Evolutionary conservation across 306 rosid genomes (phyloP), one percentile per base, ranked within the genome.

Genomic region (Cucurbita ficifolia): DNA sequence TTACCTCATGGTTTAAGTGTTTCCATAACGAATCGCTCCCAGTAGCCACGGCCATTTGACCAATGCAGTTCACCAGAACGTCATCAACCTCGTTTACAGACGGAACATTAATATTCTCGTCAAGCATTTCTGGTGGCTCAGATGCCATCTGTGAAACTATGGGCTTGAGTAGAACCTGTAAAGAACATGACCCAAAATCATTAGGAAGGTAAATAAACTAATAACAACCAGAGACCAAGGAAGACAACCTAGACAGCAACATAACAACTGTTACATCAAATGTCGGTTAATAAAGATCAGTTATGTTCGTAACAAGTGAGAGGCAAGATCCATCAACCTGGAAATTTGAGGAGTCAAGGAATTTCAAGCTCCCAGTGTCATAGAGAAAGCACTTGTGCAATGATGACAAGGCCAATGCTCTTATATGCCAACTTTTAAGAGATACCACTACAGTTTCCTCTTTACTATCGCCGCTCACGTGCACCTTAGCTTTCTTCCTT

Each of bases 21-120:
- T 94, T 87, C 98, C 98, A 94, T 76, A 90, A 58, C 64, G 90
- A 88, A 81, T 94, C 98, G 54, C 79, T 85, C 75, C 96, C 96
- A 12, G 97, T 96, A 67, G 98, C 83, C 63, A 94, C 92, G 0
- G 98, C 98, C 98, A 94, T 89, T 75, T 94, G 98, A 68, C 96
- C 98, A 1, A 90, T 68, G 81, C 98, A 90, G 33, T 68, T 53
- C 72, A 90, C 97, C 70, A 94, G 74, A 42, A 90, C 83, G 75
- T 90, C 96, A 85, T 94, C 96, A 75, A 94, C 86, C 76, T 89
- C 92, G 67, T 85, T 76, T 74, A 86, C 83, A 18, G 87, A 84
- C 1, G 94, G 96, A 40, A 87, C 22, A 74, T 83, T 80, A 7
- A 53, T 29, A 79, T 79, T 79, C 78, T 78, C 96, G n/a, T 84